A percentile compares a stretch with the other conserved stretches of the same genome.
phyloP scores from a whole-genome alignment of 2,329 filamentous ascomycete genomes.

The Hymenoscyphus repandus region DNA sequence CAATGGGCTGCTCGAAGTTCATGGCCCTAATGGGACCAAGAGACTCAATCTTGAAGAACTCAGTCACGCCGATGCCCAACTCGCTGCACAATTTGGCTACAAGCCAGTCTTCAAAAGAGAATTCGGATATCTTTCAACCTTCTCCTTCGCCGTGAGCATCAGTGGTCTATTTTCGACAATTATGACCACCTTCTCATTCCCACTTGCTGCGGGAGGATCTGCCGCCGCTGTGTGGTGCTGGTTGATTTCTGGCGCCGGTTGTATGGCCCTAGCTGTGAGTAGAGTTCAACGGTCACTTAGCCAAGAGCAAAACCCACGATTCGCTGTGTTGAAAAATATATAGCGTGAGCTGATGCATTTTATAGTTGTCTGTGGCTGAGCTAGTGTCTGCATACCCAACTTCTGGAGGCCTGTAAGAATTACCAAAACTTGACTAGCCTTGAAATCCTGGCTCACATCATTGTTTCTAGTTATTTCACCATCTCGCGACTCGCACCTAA shows the following conservation, averaged over 20 bases:
- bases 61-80: constrained; percentile 28
- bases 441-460: neutral
- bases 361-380: constrained; percentile 45
- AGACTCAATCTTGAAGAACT: constrained; percentile 21
- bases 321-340: neutral
- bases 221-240: constrained; percentile 53
- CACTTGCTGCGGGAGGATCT: constrained; percentile 47
- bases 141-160: constrained; percentile 56
- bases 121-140: constrained; percentile 52
- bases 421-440: neutral
- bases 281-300: neutral
- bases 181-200: constrained; percentile 50
- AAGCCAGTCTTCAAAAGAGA: constrained; percentile 52
- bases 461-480: constrained; percentile 42
- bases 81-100: constrained; percentile 30
- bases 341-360: constrained; percentile 1
- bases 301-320: neutral
- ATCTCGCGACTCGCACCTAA: constrained; percentile 47
- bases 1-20: constrained; percentile 17
- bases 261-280: constrained; percentile 46
- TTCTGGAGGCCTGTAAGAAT: constrained; percentile 40
- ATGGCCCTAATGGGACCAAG: constrained; percentile 16
- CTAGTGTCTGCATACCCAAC: constrained; percentile 54
- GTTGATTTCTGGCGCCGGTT: constrained; percentile 50
- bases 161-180: constrained; percentile 50